Base-by-base conservation (phyloP, 2,329 filamentous ascomycete species). In the Aureobasidium sp. region DNA sequence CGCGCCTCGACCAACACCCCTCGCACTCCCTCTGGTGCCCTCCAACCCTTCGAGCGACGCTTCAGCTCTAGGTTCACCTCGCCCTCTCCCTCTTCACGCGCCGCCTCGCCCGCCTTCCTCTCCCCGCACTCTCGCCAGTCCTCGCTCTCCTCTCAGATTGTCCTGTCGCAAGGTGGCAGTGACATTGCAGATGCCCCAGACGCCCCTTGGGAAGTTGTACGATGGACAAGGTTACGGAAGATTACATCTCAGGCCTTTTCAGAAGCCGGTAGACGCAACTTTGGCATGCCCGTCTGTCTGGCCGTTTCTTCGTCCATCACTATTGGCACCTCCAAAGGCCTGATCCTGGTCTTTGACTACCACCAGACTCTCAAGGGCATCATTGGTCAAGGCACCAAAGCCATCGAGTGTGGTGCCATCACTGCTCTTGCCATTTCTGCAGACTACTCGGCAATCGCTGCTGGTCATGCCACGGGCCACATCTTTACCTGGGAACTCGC, bases 401-500 rank as follows among this genome's bases (percentile, higher is more conserved):
- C 94, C 68, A 83, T 95, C 54, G 94, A 97, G 75, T 95, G 88
- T 64, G 95, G 94, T 1, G 79, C 91, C 47, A 82, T 99, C 51
- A 95, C 90, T 4, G 83, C 94, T 1, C 79, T 99, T 61, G 90
- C 94, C 5, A 85, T 97, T 61, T 96, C 94, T 29, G 92, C 93
- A 19, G 94, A 99, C 70, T 91, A 97, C 73, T 88, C 89, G 1
- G 96, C 93, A 0, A 81, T 99, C 65, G 94, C 90, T 35, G 90
- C 87, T 38, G 94, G 94, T 3, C 93, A 99, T 80, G 86, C 85
- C 0, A 90, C 87, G 67, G 95, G 94, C 3, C 86, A 86, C 69
- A 96, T 99, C 57, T 97, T 96, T 70, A 99, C 93, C 0, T 99
- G 95, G 95, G 95, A 99, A 71, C 87, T 93, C 13, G 83, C 84